Evolutionary conservation across 805 yeast genomes (phyloP), one percentile per base, ranked within the genome.

Genomic region (Cyberlindnera nakhonratchasimensis): DNA sequence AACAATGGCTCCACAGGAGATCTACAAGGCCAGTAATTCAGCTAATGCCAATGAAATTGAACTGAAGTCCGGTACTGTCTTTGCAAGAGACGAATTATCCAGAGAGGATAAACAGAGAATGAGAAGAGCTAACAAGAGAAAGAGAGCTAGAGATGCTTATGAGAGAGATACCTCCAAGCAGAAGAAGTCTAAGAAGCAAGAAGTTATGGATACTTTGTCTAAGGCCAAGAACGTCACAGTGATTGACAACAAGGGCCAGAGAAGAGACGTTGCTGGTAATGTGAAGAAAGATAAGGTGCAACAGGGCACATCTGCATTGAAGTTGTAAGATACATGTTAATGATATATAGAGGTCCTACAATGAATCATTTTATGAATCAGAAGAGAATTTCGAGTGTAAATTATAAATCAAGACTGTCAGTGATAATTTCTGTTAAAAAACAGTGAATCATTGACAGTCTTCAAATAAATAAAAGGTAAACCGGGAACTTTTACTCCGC

Each of bases 1-100:
- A 12, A 77, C 85, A 37, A 72, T 93, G 55, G 99, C 99, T 2
- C 99, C 99, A 29, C 99, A 91, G 67, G 99, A 91, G 65, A 72
- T 93, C 8, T 93, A 82, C 65, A 77, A 72, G 59, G 61, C 70
- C 7, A 69, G 64, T 48, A 74, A 50, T 57, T 64, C 71, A 12
- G 69, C 67, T 36, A 68, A 71, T 37, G 67, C 71, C 12, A 74
- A 77, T 55, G 90, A 86, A 61, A 83, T 87, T 16, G 69, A 76
- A 46, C 69, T 87, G 52, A 79, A 79, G 54, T 81, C 87, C 30
- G 96, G 96, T 56, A 73, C 84, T 51, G 81, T 88, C 3, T 78
- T 85, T 66, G 76, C 95, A 11, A 84, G 85, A 63, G 84, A 77
- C 43, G 98, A 90, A 63, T 69, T 90, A 62, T 72, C 82, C 11